Evolutionary conservation across 805 yeast genomes (phyloP), one percentile per base, ranked within the genome.

Genomic region (Candida patagonica): DNA sequence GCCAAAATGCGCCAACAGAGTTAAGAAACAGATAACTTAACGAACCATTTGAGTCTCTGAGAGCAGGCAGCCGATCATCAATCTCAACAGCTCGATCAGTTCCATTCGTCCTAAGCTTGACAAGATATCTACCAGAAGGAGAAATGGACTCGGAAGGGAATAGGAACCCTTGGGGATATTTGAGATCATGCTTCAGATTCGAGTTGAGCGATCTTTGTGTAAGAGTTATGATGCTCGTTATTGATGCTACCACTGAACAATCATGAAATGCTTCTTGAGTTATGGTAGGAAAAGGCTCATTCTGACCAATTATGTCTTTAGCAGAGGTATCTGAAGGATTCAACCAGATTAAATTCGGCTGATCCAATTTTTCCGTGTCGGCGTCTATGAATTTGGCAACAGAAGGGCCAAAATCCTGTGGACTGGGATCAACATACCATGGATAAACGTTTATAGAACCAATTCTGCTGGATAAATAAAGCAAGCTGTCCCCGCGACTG

Each of bases 191-290:
- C n/a, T n/a, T n/a, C n/a, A n/a, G n/a, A n/a, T n/a, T n/a, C 32
- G 20, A 40, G 27, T 2, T 44, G 42, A 2, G 52, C 35, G 2
- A 54, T 35, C 30, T 44, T 41, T 5, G 52, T 49, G 17, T 52
- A 10, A 33, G 52, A 15, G 58, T 56, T 0, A 64, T 53, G 1
- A 78, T 58, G 1, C 84, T 72, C 12, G 81, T 60, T 12, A 83
- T 51, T 0, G 88, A 66, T 2, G 87, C 76, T 2, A 84, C 83
- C 53, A 84, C 74, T 0, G 94, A 82, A 57, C 94, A 85, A 56
- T 84, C 78, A 6, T 75, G 63, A n/a, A 56, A 38, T 3, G 52
- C 39, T 25, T 52, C 56, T 42, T 59, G 57, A 39, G 48, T 8
- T 13, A 47, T 44, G 8, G 35, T 22, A 13, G 35, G 42, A 41